Percentiles rank a stretch among this genome's conserved stretches.
These are phyloP conservation scores for Arachis hypogaea DNA, from an alignment of 306 rosid species.

Conservation along the genomic window DNA sequence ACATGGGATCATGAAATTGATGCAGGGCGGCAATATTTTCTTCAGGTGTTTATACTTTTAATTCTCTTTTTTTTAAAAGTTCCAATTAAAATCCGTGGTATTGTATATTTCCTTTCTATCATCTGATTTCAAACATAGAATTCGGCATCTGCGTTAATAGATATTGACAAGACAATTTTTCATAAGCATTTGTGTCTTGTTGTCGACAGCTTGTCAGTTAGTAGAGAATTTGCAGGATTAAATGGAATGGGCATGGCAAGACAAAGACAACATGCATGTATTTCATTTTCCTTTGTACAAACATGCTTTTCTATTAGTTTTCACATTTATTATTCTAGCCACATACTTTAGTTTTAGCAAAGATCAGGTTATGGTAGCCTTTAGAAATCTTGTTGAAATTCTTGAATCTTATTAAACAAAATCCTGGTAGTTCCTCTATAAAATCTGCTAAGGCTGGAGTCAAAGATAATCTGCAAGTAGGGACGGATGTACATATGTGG, in stretches of 20 bases:
- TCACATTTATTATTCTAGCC: conserved; percentile 41
- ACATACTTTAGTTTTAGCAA: conserved; percentile 21
- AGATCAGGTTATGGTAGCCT: conserved; percentile 17
- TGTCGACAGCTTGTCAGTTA: conserved; percentile 70
- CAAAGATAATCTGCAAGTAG: conserved; percentile 54
- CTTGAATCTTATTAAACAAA: conserved; percentile 67
- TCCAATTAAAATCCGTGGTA: no score
- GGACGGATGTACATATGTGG: no score
- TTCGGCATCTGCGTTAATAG: no score
- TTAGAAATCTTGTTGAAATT: conserved; percentile 37
- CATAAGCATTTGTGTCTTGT: conserved; percentile 76
- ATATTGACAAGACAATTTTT: conserved; percentile 55
- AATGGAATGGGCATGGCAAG: conserved; percentile 74
- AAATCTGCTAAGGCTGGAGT: conserved; percentile 88
- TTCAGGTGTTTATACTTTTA: no score
- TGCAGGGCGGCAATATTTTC: no score
- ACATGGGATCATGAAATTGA: not conserved
- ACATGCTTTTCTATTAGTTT: conserved; percentile 92
- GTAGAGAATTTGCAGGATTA: conserved; percentile 88
- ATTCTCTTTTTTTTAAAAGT: no score
- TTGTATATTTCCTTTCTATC: no score
- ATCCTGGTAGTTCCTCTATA: conserved; percentile 73
- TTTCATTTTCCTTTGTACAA: conserved; percentile 82
- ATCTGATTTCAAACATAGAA: no score
- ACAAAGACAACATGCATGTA: conserved; percentile 68